Evolutionary conservation across 2,329 filamentous ascomycete genomes (phyloP), one percentile per base, ranked within the genome.

Genomic region (Colletotrichum higginsianum): DNA sequence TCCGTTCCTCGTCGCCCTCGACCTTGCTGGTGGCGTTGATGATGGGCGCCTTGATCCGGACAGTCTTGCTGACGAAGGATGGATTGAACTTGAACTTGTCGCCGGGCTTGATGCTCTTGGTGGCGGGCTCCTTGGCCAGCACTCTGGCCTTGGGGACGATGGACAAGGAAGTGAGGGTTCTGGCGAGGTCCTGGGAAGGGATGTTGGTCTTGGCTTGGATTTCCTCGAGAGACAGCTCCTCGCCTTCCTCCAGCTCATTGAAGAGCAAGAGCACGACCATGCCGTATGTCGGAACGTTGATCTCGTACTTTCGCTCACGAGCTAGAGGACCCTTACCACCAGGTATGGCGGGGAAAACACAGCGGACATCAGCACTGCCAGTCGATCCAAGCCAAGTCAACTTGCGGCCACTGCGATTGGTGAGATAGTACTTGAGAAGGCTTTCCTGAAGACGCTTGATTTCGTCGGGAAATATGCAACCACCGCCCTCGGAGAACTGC

Each of bases 241-340:
- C 82, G 40, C 80, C 85, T 7, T 88, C 85, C 2, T 79, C 79
- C 0, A 97, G 78, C 47, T 96, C 91, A 77, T 98, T 98, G 87
- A 98, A 99, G 0, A 98, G 89, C 55, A 97, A 81, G 23, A 99
- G 83, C 30, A 98, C 91, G 23, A 98, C 85, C 94, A 98, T 98
- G 76, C 92, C 94, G 79, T 96, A 96, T 0, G 96, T 98, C 1
- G 95, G 93, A 23, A 97, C 95, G 73, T 95, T 98, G 66, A 99
- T 86, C 77, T 99, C 96, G 78, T 98, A 96, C 46, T 92, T 91
- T 44, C 93, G 88, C 74, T 93, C 91, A 68, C 88, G 90, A 68
- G 88, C 86, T 26, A 92, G 79, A 0, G 84, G 81, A 0, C 88
- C 86, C 2, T 91, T 89, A 77, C 95, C 95, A 44, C 93, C 92